phyloP scores from a whole-genome alignment of 2,329 filamentous ascomycete genomes.

The Simplicillium sp. region DNA sequence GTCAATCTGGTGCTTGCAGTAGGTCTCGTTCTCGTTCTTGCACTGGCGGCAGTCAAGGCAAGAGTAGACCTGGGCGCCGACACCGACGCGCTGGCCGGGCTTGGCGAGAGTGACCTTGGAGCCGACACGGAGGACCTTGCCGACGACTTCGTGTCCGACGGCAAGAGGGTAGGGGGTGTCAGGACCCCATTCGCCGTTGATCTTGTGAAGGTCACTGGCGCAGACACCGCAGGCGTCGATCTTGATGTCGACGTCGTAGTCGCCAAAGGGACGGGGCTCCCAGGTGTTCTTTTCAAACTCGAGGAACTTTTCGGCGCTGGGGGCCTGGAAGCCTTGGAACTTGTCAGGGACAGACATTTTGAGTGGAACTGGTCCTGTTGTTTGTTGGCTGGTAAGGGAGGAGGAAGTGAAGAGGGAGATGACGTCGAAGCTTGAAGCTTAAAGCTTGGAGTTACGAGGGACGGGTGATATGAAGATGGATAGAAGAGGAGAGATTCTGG shows the following conservation, averaged over 20 bases:
- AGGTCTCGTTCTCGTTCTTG: conserved; percentile 58
- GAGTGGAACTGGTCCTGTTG: too few species aligned
- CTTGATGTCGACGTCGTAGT: conserved; percentile 81
- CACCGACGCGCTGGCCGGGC: conserved; percentile 54
- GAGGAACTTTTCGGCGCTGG: conserved; percentile 42
- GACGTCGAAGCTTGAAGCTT: too few species aligned
- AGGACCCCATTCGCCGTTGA: conserved; percentile 57
- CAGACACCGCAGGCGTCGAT: conserved; percentile 74
- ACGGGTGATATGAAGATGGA: too few species aligned
- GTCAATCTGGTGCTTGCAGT: conserved; percentile 50
- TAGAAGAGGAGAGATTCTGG: too few species aligned
- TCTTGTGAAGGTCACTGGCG: conserved; percentile 62
- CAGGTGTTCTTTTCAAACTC: conserved; percentile 65
- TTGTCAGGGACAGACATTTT: conserved; percentile 47
- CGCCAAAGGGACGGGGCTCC: conserved; percentile 76
- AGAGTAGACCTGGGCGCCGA: conserved; percentile 58
- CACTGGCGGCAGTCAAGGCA: conserved; percentile 58
- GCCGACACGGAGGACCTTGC: conserved; percentile 58
- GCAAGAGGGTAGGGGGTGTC: conserved; percentile 52
- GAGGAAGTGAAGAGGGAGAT: too few species aligned
- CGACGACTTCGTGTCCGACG: conserved; percentile 66
- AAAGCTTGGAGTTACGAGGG: too few species aligned
- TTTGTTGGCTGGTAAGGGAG: too few species aligned
- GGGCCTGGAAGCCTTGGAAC: conserved; percentile 52
- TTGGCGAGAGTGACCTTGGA: conserved; percentile 45